Evolutionary conservation across 1,284 basidiomycete species (phyloP).

Genomic region (Gymnopus androsaceus): DNA sequence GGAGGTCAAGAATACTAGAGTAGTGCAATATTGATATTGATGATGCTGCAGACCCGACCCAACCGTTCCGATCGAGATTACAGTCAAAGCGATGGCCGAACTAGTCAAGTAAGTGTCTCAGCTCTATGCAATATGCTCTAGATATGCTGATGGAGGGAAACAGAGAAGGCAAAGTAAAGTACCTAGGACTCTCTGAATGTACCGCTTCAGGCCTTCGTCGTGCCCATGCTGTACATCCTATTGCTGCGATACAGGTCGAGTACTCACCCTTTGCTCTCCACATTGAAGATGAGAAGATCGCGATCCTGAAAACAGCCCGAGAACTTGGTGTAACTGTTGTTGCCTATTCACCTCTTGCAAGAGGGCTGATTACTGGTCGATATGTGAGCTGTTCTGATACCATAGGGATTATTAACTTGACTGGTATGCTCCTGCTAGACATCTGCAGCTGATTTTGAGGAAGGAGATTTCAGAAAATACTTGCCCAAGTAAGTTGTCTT

Average conservation of each 20-base stretch:
- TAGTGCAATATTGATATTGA: not conserved
- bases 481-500: constrained; percentile 35
- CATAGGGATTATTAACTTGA: not conserved
- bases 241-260: constrained; percentile 54
- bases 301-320: constrained; percentile 37
- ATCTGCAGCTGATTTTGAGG: constrained; percentile 51
- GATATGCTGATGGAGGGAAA: no score
- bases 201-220: constrained; percentile 39
- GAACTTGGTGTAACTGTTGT: constrained; percentile 45
- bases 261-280: constrained; percentile 53
- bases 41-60: constrained; percentile 16
- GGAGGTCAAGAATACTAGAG: not conserved
- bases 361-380: constrained; percentile 18
- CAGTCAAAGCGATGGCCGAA: constrained; percentile 45
- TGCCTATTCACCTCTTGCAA: constrained; percentile 39
- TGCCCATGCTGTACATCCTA: constrained; percentile 50
- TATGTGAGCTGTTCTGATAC: not conserved
- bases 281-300: constrained; percentile 41
- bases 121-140: no score
- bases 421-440: constrained; percentile 31
- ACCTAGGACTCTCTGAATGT: constrained; percentile 53
- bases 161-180: constrained; percentile 50
- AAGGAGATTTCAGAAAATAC: constrained; percentile 44
- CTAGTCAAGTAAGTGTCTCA: constrained; percentile 39
- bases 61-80: constrained; percentile 15